These are phyloP conservation scores for Solanum clarkiae DNA, from an alignment of 257 asterid genomes.

Conservation along the genomic window DNA sequence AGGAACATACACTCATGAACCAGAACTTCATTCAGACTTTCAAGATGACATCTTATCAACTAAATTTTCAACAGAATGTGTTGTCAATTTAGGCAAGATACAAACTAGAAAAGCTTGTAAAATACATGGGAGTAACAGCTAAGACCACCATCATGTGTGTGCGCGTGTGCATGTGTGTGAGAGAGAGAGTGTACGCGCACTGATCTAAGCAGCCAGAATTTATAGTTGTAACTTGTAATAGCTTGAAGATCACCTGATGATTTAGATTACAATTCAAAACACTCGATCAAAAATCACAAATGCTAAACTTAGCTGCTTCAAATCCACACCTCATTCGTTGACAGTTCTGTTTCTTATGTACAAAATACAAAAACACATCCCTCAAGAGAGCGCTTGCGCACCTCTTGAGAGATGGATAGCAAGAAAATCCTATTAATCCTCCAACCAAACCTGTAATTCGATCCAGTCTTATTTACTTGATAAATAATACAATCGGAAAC, in stretches of 20 bases:
- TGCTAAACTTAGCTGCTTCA: background rate
- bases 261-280: background rate
- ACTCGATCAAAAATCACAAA: background rate
- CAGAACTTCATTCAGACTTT: background rate
- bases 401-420: background rate
- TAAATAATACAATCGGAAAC: background rate
- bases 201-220: background rate
- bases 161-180: rapidly evolving
- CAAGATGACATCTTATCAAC: background rate
- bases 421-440: background rate
- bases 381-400: background rate
- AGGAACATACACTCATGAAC: background rate
- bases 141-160: background rate
- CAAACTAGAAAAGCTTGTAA: background rate
- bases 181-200: background rate
- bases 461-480: background rate
- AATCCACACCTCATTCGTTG: background rate
- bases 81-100: background rate
- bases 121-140: background rate
- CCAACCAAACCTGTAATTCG: background rate
- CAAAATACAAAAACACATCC: background rate
- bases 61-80: background rate
- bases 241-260: background rate
- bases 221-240: background rate
- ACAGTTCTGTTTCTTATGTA: background rate